Conservation (phyloP, 495 filamentous ascomycete species). For the Lasiosphaeria hispida region DNA sequence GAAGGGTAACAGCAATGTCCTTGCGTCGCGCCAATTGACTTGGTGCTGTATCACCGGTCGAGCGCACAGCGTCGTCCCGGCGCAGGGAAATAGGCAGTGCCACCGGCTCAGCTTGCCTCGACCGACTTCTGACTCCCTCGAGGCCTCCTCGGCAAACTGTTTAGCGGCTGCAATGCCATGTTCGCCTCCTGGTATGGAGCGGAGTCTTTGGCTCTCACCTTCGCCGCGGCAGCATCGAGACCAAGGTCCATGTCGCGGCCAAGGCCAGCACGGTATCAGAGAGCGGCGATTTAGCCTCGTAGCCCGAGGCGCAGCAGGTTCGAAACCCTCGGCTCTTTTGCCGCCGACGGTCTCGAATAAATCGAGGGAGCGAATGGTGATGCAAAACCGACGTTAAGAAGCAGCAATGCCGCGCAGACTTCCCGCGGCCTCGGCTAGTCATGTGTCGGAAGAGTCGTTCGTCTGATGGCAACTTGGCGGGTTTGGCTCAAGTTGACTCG, state of each 20-base stretch:
- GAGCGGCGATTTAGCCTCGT: background rate
- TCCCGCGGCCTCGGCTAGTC: background rate
- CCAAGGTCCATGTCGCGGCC: background rate
- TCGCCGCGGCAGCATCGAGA: background rate
- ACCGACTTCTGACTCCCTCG: too few species aligned
- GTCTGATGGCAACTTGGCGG: too few species aligned
- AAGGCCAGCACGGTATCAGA: background rate
- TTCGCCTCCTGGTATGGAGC: too few species aligned
- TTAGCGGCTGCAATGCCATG: too few species aligned
- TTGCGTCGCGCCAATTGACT: too few species aligned
- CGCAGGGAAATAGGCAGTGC: too few species aligned
- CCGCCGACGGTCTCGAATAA: background rate
- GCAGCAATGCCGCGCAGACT: background rate
- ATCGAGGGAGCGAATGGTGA: conserved; percentile 1
- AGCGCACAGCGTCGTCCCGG: too few species aligned
- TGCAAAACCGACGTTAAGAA: background rate
- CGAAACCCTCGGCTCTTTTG: background rate
- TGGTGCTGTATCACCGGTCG: too few species aligned
- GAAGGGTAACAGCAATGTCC: too few species aligned
- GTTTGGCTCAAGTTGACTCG: too few species aligned
- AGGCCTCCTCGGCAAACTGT: too few species aligned
- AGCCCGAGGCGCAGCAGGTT: background rate
- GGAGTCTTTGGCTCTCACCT: background rate
- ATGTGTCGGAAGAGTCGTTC: background rate
- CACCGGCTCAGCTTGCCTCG: too few species aligned